Evolutionary conservation across 2,329 filamentous ascomycete genomes (phyloP).

Genomic region (Beauveria rudraprayagi): DNA sequence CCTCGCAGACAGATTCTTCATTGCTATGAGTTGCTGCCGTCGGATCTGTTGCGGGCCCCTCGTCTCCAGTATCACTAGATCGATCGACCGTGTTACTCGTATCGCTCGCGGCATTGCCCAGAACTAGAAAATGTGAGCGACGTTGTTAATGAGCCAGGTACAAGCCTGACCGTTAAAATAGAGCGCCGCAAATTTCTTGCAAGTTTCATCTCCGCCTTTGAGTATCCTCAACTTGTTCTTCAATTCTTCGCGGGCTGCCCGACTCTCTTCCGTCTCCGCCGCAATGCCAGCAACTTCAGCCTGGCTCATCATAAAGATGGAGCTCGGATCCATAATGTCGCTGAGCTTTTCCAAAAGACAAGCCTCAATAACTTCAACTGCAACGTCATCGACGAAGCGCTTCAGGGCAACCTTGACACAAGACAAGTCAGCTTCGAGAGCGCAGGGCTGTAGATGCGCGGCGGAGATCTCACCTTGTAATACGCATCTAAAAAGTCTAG

Average conservation of each 20-base stretch:
- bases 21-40: neutral
- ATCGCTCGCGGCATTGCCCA: neutral
- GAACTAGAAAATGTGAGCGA: neutral
- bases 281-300: constrained; percentile 16
- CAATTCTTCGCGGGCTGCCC: neutral
- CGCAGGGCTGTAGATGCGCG: neutral
- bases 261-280: constrained; percentile 14
- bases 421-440: neutral
- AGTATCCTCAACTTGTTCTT: neutral
- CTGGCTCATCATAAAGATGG: constrained; percentile 15
- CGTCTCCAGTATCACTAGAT: neutral
- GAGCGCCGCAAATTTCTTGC: constrained; percentile 1
- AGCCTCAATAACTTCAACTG: constrained; percentile 19
- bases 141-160: too few relatives aligned
- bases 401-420: constrained; percentile 15
- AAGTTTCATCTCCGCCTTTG: neutral
- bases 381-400: constrained; percentile 18
- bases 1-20: neutral
- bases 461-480: constrained; percentile 26
- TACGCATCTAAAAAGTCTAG: constrained; percentile 32
- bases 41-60: neutral
- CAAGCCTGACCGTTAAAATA: neutral
- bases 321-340: constrained; percentile 15
- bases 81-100: neutral
- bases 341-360: constrained; percentile 15